Evolutionary conservation across 768 basidiomycete genomes (phyloP), one percentile per base, ranked within the genome.

Genomic region (Serendipita sp.): DNA sequence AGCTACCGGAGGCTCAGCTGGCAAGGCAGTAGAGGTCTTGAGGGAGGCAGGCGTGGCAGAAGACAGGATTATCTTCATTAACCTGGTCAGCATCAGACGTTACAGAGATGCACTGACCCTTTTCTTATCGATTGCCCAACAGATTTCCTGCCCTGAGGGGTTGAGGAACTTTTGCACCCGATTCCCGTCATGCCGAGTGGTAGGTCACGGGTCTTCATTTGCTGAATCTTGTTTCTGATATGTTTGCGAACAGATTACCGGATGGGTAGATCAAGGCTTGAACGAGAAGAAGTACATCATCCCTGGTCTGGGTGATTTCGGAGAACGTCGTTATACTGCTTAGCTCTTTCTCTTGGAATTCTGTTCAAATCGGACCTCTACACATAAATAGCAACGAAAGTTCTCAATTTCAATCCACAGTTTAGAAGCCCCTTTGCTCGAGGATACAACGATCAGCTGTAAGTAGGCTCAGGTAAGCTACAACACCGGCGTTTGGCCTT

Each of bases 1-100:
- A 83, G 95, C 95, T 0, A 98, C 95, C 0, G 96, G 96, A 30
- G 96, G 96, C 51, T 97, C 94, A 3, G 95, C 94, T 5, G 93
- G 94, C 75, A 97, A 98, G 73, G 96, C 96, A 0, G 88, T 97
- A 63, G 95, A 98, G 73, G 88, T 98, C 2, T 78, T 98, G 11
- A 84, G 88, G 74, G 88, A 92, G 53, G 86, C 92, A 70, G 90
- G 89, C 18, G 96, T 99, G 35, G 86, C 89, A 15, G 92, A 96
- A 74, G 92, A 96, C 66, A 83, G 92, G 65, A 95, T 97, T 67
- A 88, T 96, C 68, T 96, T 97, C 75, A 83, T 96, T 66, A 95
- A 97, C 72, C 75, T 97, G 72, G 93, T 92, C 65, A 63, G 82
- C 73, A 24, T 30, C 65, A 5, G 67, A 65, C 54, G 30, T 51